Evolutionary conservation across 257 asterid species (phyloP), one percentile per base, ranked within the genome.

Genomic region (Petrea volubilis): DNA sequence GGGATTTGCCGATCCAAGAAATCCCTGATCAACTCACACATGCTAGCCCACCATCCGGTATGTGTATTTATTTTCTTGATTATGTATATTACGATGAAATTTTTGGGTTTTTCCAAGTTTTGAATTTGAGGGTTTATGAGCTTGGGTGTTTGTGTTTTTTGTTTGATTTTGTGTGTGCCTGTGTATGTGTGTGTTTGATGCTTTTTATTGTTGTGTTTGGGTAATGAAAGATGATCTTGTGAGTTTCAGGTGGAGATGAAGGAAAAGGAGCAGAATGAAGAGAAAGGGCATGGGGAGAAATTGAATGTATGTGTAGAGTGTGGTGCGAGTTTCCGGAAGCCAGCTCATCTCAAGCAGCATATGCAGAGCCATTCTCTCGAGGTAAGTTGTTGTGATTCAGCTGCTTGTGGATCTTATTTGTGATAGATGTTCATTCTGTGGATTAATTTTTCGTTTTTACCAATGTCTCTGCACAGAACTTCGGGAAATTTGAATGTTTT

Each of bases 1-100:
- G 98, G 98, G 8, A 56, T 92, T 29, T 86, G 87, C 84, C 93
- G 99, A 27, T 95, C 98, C 28, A 95, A 95, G 83, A 95, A 91
- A 74, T 36, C 90, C 11, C 82, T 95, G 1, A 83, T 95, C 55
- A 68, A 95, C 43, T 73, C 92, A 24, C 99, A 95, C 74, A 70
- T 95, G 46, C 81, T 67, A 2, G 50, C 87, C 14, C 66, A 78
- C 41, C 99, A 95, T 41, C 74, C 83, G 90, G 98, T 90, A 15
- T n/a, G 34, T 58, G n/a, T 14, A 44, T 17, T 2, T 67, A 51
- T 7, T 3, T 43, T 66, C 59, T 21, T 59, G 4, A 7, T 9
- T 63, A 1, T 64, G 28, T 17, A 7, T 28, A 0, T 46, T 15
- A 17, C 58, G 57, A 33, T 66, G 17, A 21, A 33, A 31, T 29